A percentile compares a stretch with the other conserved stretches of the same genome.
These are phyloP conservation scores for Fomitopsis betulina DNA, from an alignment of 1,284 basidiomycete genomes.

Conservation along the genomic window DNA sequence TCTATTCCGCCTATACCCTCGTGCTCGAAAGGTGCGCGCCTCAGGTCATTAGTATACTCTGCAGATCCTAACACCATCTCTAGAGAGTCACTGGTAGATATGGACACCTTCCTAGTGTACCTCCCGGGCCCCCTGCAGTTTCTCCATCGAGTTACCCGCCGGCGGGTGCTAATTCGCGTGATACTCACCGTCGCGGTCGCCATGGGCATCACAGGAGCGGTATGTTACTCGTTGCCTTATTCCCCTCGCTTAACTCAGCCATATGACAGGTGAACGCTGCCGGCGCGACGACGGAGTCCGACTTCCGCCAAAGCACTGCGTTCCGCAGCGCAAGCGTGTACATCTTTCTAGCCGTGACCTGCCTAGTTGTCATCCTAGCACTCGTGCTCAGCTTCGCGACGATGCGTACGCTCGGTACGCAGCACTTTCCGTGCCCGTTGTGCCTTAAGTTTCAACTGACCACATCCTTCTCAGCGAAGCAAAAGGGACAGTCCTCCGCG, in stretches of 20 bases:
- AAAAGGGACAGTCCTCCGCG: background rate
- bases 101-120: conserved; percentile 16
- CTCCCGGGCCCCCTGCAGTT: conserved; percentile 11
- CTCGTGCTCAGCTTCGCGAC: conserved; percentile 22
- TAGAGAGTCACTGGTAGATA: conserved; percentile 4
- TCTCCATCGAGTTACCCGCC: conserved; percentile 29
- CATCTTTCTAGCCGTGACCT: conserved; percentile 42
- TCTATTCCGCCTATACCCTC: conserved; percentile 31
- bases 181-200: conserved; percentile 30
- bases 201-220: conserved; percentile 34
- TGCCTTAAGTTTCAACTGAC: too few relatives aligned
- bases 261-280: background rate
- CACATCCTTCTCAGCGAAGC: background rate
- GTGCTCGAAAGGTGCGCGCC: conserved; percentile 27
- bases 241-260: background rate
- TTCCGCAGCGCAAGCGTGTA: conserved; percentile 34
- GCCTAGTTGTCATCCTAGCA: conserved; percentile 36
- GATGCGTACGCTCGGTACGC: background rate
- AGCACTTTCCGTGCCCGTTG: background rate
- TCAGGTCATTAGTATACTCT: conserved; percentile 24
- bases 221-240: conserved; percentile 8
- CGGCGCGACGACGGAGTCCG: background rate
- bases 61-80: background rate
- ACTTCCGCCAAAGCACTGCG: conserved; percentile 15
- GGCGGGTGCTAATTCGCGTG: conserved; percentile 30